phyloP scores from a whole-genome alignment of 352 stramenopile genomes.

The Phytophthora pini region DNA sequence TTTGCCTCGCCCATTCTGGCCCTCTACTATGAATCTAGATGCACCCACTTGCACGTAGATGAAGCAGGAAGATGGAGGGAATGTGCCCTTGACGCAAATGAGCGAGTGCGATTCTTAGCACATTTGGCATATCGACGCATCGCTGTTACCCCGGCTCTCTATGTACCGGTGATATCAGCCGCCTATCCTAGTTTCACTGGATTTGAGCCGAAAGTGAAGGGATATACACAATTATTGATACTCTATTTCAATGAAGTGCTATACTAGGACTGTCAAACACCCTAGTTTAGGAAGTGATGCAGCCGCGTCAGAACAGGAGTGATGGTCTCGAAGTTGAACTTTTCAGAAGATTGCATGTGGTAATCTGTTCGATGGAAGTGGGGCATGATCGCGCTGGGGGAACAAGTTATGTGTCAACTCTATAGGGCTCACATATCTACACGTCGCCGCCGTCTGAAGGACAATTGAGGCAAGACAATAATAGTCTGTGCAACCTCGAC shows the following conservation, averaged over 20 bases:
- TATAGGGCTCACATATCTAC: neutral
- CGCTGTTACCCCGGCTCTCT: constrained; percentile 24
- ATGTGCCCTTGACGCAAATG: constrained; percentile 15
- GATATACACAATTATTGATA: neutral
- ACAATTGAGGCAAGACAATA: neutral
- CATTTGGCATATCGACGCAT: constrained; percentile 20
- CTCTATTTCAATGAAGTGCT: too few species aligned
- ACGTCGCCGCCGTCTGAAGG: neutral
- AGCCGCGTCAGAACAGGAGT: constrained; percentile 1
- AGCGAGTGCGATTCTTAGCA: constrained; percentile 14
- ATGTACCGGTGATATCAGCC: constrained; percentile 19
- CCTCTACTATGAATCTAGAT: neutral
- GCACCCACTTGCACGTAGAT: constrained; percentile 8
- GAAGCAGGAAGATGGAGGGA: neutral
- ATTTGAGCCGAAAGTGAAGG: constrained; percentile 19
- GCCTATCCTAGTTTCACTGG: constrained; percentile 18
- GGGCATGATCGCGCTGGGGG: too few species aligned
- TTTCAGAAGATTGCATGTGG: neutral
- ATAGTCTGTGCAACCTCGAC: constrained; percentile 1
- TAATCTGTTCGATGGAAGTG: neutral
- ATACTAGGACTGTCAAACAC: too few species aligned
- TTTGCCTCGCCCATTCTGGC: constrained; percentile 41
- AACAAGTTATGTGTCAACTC: neutral
- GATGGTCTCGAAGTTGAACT: constrained; percentile 26
- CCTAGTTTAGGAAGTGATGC: too few species aligned